These are phyloP conservation scores for Apiosordaria backusii DNA, from an alignment of 495 filamentous ascomycete species.

Conservation along the genomic window DNA sequence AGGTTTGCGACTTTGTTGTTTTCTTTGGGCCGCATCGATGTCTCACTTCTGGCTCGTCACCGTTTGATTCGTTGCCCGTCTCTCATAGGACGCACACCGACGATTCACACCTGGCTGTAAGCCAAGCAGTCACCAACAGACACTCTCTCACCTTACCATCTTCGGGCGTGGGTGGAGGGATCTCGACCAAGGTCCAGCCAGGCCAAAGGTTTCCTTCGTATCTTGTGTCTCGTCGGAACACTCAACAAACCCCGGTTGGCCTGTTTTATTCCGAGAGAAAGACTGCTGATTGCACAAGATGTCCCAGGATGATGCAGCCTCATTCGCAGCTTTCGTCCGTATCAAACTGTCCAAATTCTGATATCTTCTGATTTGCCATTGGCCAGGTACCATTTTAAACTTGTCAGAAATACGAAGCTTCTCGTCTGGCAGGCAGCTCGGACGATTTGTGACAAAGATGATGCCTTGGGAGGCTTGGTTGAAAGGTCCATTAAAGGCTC, in stretches of 20 bases:
- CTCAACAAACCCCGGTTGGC: not conserved
- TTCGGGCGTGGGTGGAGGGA: too few relatives aligned
- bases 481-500: too few relatives aligned
- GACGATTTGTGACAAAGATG: too few relatives aligned
- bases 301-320: not conserved
- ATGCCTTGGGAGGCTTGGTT: too few relatives aligned
- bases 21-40: not conserved
- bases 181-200: too few relatives aligned
- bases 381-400: too few relatives aligned
- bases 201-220: too few relatives aligned
- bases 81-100: not conserved
- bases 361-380: too few relatives aligned
- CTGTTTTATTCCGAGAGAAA: not conserved
- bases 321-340: not conserved
- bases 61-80: not conserved
- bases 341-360: not conserved
- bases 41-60: not conserved
- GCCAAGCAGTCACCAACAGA: too few relatives aligned
- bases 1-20: not conserved
- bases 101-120: not conserved
- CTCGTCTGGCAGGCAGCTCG: too few relatives aligned
- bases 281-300: not conserved
- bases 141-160: not conserved
- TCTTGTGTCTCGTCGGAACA: not conserved
- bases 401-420: too few relatives aligned